These are phyloP conservation scores for Fusarium acutatum DNA, from an alignment of 2,329 filamentous ascomycete species.

Conservation along the genomic window DNA sequence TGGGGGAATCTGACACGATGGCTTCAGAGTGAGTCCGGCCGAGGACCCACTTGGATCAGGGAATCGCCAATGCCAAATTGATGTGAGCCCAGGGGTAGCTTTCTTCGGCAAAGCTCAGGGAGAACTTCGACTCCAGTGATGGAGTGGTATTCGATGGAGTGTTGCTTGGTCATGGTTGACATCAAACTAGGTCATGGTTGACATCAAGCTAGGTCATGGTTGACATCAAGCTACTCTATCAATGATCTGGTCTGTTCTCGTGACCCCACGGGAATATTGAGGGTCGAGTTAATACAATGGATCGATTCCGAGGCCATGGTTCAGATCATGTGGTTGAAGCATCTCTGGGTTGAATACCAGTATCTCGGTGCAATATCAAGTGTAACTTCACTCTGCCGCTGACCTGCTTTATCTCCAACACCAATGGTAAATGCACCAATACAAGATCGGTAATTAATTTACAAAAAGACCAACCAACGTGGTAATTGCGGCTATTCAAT, in stretches of 20 bases:
- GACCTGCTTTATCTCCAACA: conserved; percentile 9
- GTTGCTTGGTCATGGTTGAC: conserved; percentile 20
- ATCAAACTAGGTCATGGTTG: conserved; percentile 11
- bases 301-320: conserved; percentile 12
- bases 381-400: neutral
- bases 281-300: conserved; percentile 11
- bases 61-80: neutral
- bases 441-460: neutral
- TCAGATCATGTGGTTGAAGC: conserved; percentile 1
- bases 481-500: neutral
- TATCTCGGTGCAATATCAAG: neutral
- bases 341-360: neutral
- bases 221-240: conserved; percentile 19
- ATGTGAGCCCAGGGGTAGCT: conserved; percentile 2
- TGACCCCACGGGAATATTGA: conserved; percentile 10
- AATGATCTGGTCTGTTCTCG: conserved; percentile 8
- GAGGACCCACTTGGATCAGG: conserved; percentile 13
- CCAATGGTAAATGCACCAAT: neutral
- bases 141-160: no score
- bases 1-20: conserved; percentile 29
- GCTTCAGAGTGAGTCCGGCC: conserved; percentile 30
- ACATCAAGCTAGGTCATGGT: neutral
- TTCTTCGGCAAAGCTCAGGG: conserved; percentile 4
- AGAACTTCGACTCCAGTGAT: neutral
- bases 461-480: neutral